phyloP scores from a whole-genome alignment of 768 basidiomycete species.

The Lentinula edodes region DNA sequence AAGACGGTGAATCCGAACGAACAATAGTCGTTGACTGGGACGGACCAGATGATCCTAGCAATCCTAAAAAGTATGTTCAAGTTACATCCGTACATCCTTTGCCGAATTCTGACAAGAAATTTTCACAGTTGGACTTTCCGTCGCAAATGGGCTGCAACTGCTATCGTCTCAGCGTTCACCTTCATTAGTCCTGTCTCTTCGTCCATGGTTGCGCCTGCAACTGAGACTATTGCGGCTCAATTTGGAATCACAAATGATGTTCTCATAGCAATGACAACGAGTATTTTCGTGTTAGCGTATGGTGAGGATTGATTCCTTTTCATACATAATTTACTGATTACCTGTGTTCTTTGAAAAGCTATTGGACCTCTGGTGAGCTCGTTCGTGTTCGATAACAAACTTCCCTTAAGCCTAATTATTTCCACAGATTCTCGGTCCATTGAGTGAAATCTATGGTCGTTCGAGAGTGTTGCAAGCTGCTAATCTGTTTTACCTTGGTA shows the following conservation, averaged over 20 bases:
- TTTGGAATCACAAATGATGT: constrained; percentile 50
- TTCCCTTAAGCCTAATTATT: background rate
- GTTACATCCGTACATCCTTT: background rate
- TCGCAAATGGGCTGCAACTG: constrained; percentile 60
- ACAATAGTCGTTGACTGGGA: constrained; percentile 52
- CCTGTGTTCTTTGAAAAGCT: constrained; percentile 25
- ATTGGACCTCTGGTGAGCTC: constrained; percentile 41
- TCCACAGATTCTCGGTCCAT: constrained; percentile 44
- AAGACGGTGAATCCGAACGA: background rate
- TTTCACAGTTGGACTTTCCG: constrained; percentile 45
- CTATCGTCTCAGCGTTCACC: constrained; percentile 62
- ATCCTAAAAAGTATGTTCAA: constrained; percentile 50
- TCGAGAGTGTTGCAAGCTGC: constrained; percentile 53
- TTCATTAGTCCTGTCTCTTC: constrained; percentile 69
- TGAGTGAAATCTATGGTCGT: constrained; percentile 73
- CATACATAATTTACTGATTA: background rate
- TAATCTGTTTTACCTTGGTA: constrained; percentile 64
- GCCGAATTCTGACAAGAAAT: background rate
- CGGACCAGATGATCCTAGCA: constrained; percentile 50
- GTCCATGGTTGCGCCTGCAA: constrained; percentile 70
- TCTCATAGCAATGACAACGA: constrained; percentile 51
- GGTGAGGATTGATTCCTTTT: constrained; percentile 28
- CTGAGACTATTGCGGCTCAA: constrained; percentile 36
- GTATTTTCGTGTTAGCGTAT: constrained; percentile 56
- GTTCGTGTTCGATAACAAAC: background rate